phyloP scores from a whole-genome alignment of 2,329 filamentous ascomycete genomes.

The Incumbomyces lentus region DNA sequence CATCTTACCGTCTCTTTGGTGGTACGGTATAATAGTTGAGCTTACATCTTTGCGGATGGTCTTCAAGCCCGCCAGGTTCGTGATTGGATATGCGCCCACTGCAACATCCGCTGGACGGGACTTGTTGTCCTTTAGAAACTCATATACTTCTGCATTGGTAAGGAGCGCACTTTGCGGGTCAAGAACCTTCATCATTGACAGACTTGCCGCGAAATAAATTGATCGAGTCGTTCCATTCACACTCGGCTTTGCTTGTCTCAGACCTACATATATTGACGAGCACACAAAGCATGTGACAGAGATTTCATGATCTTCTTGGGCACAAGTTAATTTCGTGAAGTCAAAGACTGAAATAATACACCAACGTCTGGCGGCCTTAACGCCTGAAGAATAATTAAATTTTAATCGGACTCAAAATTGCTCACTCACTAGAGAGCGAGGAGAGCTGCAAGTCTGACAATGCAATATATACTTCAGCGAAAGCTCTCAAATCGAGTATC shows the following conservation, averaged over 20 bases:
- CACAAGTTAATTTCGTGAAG: too few species aligned
- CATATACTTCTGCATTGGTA: constrained; percentile 35
- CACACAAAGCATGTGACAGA: too few species aligned
- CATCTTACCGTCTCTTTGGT: not conserved
- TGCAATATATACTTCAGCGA: not conserved
- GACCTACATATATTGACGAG: too few species aligned
- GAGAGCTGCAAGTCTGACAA: too few species aligned
- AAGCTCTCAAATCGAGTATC: too few species aligned
- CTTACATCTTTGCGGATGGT: constrained; percentile 37
- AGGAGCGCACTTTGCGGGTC: constrained; percentile 36
- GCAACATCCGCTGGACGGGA: constrained; percentile 23
- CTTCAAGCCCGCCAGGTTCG: constrained; percentile 36
- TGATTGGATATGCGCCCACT: constrained; percentile 24
- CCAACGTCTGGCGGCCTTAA: too few species aligned
- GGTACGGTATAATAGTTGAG: not conserved
- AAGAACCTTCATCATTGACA: constrained; percentile 23
- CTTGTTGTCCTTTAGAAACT: constrained; percentile 31
- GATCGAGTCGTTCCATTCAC: too few species aligned
- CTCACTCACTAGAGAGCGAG: too few species aligned
- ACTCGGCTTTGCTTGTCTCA: too few species aligned
- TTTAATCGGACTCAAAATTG: too few species aligned
- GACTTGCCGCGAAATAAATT: not conserved
- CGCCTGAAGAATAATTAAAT: too few species aligned
- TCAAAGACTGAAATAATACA: too few species aligned
- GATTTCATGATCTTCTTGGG: not conserved